These are phyloP conservation scores for Pythium oligandrum DNA, from an alignment of 352 stramenopile species.

Conservation along the genomic window DNA sequence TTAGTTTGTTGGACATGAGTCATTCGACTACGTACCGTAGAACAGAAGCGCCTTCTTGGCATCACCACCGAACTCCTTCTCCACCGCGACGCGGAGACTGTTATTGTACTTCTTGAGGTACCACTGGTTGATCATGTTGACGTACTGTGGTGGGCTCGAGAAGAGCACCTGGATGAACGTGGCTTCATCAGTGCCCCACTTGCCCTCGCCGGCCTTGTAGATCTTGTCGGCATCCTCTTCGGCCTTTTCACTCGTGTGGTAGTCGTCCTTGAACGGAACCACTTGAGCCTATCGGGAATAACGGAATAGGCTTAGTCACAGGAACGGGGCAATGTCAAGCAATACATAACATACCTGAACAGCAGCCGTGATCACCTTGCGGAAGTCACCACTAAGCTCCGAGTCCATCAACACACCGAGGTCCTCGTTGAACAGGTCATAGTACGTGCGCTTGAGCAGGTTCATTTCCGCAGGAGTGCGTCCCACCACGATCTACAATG, in stretches of 20 bases:
- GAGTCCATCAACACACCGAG: slow-evolving; percentile 56
- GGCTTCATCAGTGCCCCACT: slow-evolving; percentile 70
- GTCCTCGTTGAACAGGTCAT: slow-evolving; percentile 72
- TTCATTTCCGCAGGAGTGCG: slow-evolving; percentile 67
- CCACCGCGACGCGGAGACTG: slow-evolving; percentile 43
- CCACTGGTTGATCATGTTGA: slow-evolving; percentile 53
- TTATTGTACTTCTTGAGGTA: slow-evolving; percentile 71
- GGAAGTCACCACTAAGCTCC: slow-evolving; percentile 65
- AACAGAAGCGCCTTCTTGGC: slow-evolving; percentile 54
- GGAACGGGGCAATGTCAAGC: not conserved
- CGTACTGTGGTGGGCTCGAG: slow-evolving; percentile 50
- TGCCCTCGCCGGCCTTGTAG: slow-evolving; percentile 66
- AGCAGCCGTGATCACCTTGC: slow-evolving; percentile 53
- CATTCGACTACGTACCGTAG: slow-evolving; percentile 33
- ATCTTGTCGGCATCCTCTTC: slow-evolving; percentile 53
- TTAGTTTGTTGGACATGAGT: not conserved
- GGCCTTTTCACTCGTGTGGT: slow-evolving; percentile 54
- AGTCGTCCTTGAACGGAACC: slow-evolving; percentile 32
- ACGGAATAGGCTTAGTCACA: not conserved
- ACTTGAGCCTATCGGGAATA: slow-evolving; percentile 7
- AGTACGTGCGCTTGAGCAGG: slow-evolving; percentile 73
- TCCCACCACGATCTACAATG: slow-evolving; percentile 50
- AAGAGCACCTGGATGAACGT: slow-evolving; percentile 59
- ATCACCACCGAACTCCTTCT: slow-evolving; percentile 65
- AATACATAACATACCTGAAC: slow-evolving; percentile 36